Conservation (phyloP, 179 eudicot genomes). For the Heliamphora pulchella region DNA sequence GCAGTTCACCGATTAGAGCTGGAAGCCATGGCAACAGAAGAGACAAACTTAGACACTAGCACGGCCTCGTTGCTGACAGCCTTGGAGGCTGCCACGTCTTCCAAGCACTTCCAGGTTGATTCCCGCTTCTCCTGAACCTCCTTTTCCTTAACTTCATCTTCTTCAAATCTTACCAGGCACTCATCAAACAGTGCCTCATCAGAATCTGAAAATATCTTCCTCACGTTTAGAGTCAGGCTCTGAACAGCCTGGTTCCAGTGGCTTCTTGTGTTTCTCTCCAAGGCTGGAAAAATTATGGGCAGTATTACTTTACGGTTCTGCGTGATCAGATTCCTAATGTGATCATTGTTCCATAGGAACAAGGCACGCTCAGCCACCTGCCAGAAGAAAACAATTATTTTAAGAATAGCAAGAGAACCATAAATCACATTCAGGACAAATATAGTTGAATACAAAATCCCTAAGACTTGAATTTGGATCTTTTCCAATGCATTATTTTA, state of each 20-base stretch:
- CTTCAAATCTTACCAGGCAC: slow-evolving; percentile 29
- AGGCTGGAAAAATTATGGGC: slow-evolving; percentile 37
- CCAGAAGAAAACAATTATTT: background rate
- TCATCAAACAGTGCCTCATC: slow-evolving; percentile 33
- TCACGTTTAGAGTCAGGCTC: slow-evolving; percentile 33
- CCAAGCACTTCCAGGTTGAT: slow-evolving; percentile 29
- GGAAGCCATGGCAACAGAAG: background rate
- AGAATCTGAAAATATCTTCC: slow-evolving; percentile 34
- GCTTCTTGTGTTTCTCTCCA: slow-evolving; percentile 29
- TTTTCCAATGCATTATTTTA: too few relatives aligned
- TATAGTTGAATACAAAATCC: too few relatives aligned
- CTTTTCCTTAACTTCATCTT: slow-evolving; percentile 29
- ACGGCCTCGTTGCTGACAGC: slow-evolving; percentile 22
- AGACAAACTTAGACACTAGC: slow-evolving; percentile 13
- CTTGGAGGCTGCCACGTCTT: slow-evolving; percentile 29
- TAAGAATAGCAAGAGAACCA: background rate
- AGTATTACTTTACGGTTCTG: slow-evolving; percentile 34
- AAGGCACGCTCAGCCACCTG: slow-evolving; percentile 41
- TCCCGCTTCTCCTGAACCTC: slow-evolving; percentile 23
- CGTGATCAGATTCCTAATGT: slow-evolving; percentile 30
- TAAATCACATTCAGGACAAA: background rate
- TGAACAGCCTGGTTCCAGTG: slow-evolving; percentile 46
- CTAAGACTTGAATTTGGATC: too few relatives aligned
- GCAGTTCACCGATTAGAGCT: background rate
- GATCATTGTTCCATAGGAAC: slow-evolving; percentile 38